phyloP scores from a whole-genome alignment of 345 rosid species.

The Iberis pinnata region DNA sequence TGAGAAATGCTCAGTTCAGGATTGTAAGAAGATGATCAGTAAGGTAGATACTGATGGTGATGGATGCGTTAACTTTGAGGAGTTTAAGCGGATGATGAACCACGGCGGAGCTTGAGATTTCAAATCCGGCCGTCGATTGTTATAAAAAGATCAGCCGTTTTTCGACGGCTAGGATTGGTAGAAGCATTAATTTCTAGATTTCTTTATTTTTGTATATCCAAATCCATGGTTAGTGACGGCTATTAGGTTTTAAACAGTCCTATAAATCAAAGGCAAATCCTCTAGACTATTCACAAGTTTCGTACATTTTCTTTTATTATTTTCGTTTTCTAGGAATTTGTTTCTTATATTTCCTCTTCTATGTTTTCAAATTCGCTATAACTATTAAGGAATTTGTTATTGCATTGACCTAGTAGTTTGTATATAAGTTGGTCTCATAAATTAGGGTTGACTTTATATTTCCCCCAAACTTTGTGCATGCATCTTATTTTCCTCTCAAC shows the following conservation, averaged over 20 bases:
- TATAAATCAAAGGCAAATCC: background rate
- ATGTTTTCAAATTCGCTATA: no score
- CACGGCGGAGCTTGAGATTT: background rate
- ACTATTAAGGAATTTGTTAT: no score
- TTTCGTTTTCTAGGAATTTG: no score
- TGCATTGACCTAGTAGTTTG: no score
- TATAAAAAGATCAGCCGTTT: background rate
- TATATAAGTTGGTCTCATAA: no score
- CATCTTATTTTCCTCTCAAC: no score
- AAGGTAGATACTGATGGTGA: slow-evolving; percentile 89
- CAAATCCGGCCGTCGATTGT: background rate
- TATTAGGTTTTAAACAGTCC: background rate
- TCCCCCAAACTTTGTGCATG: no score
- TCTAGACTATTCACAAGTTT: slow-evolving; percentile 8
- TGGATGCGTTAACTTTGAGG: slow-evolving; percentile 84
- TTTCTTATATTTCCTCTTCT: no score
- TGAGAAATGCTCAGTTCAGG: slow-evolving; percentile 53
- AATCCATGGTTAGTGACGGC: slow-evolving; percentile 6
- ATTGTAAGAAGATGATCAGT: slow-evolving; percentile 76
- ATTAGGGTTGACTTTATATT: no score
- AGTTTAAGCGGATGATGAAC: slow-evolving; percentile 89
- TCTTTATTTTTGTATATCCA: background rate
- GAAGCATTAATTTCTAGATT: background rate
- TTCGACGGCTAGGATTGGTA: background rate
- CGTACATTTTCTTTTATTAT: background rate